Evolutionary conservation across 768 basidiomycete genomes (phyloP).

Genomic region (Kwoniella dendrophila): DNA sequence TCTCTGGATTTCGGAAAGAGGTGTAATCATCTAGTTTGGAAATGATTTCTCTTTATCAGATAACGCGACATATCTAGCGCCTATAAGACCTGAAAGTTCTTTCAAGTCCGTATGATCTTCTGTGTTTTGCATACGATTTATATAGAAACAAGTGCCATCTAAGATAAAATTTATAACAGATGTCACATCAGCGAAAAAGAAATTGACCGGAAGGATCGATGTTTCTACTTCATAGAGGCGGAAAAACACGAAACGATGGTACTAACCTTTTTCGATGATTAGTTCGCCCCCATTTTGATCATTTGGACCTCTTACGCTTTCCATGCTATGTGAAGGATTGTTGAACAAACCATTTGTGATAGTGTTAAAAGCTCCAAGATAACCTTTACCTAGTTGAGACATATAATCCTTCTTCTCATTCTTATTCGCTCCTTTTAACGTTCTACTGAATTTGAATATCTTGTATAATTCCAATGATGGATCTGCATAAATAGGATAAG

Average conservation of each 20-base stretch:
- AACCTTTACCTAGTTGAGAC: constrained; percentile 9
- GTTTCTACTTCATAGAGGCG: neutral
- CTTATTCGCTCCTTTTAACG: constrained; percentile 4
- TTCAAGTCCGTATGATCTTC: constrained; percentile 41
- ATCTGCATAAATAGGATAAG: constrained; percentile 41
- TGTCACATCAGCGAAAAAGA: too few species aligned
- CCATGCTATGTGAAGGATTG: constrained; percentile 23
- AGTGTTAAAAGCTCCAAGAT: constrained; percentile 83
- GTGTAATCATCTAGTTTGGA: constrained; percentile 8
- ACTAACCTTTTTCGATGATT: constrained; percentile 42
- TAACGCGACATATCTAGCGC: constrained; percentile 28
- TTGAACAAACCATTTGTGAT: constrained; percentile 82
- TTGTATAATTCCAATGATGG: constrained; percentile 36
- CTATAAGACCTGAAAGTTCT: constrained; percentile 28
- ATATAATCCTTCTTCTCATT: constrained; percentile 27
- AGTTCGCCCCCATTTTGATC: constrained; percentile 47
- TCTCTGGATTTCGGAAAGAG: too few species aligned
- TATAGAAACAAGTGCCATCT: constrained; percentile 42
- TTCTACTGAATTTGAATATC: constrained; percentile 29
- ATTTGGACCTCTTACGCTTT: constrained; percentile 30
- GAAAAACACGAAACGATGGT: neutral
- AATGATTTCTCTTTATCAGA: constrained; percentile 10
- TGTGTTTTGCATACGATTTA: constrained; percentile 43
- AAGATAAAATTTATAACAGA: too few species aligned
- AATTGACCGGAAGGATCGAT: too few species aligned